Percentiles rank a stretch among this genome's conserved stretches.
These are phyloP conservation scores for Chlamydomonas reinhardtii DNA, from an alignment of 163 green algal species.

Conservation along the genomic window DNA sequence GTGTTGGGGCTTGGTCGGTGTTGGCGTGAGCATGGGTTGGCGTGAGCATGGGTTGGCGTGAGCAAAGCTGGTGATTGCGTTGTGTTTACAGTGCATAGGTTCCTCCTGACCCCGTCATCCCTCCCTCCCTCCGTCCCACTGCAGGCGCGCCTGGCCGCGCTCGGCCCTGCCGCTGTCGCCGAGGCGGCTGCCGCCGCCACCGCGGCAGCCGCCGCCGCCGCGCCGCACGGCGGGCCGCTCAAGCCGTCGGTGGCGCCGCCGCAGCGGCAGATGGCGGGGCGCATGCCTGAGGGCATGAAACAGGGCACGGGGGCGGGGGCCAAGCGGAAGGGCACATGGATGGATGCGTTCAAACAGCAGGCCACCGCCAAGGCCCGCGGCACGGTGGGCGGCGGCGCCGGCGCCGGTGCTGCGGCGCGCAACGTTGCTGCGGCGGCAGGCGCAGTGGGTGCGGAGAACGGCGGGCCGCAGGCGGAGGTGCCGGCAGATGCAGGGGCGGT, in stretches of 20 bases:
- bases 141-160: not conserved
- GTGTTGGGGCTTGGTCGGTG: not conserved
- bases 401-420: not conserved
- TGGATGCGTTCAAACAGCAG: slow-evolving; percentile 45
- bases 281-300: slow-evolving; percentile 9
- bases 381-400: not conserved
- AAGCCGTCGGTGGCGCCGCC: slow-evolving; percentile 4
- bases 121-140: not conserved
- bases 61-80: no score
- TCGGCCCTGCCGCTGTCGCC: not conserved
- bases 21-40: not conserved
- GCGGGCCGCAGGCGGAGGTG: not conserved
- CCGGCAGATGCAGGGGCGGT: not conserved
- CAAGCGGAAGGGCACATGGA: slow-evolving; percentile 45
- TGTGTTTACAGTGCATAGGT: no score
- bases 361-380: not conserved
- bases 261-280: slow-evolving; percentile 30
- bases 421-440: not conserved
- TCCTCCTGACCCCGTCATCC: not conserved
- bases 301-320: not conserved
- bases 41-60: not conserved
- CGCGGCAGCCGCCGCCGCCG: not conserved
- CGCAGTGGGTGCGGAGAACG: not conserved
- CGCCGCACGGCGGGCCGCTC: not conserved
- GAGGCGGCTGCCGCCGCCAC: not conserved